These are phyloP conservation scores for Candida sojae DNA, from an alignment of 1,139 yeast genomes.

Conservation along the genomic window DNA sequence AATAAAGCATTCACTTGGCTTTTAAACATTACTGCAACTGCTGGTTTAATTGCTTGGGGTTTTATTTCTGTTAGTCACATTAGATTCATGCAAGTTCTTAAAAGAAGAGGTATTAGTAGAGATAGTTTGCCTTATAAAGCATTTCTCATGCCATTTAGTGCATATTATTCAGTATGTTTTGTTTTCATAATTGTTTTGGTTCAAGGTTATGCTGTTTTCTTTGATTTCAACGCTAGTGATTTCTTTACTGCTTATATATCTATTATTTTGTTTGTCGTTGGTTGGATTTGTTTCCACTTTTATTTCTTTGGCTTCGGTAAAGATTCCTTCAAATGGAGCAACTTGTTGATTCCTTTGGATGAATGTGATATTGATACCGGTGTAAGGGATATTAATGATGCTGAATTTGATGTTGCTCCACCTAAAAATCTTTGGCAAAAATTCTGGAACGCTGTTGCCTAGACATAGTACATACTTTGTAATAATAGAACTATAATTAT, in stretches of 20 bases:
- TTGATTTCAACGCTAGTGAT: conserved; percentile 50
- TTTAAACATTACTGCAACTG: conserved; percentile 75
- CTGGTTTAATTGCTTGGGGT: conserved; percentile 77
- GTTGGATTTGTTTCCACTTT: conserved; percentile 56
- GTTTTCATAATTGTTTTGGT: conserved; percentile 57
- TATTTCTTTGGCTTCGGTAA: conserved; percentile 43
- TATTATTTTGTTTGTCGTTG: conserved; percentile 52
- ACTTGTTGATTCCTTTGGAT: conserved; percentile 44
- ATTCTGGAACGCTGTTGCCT: conserved; percentile 43
- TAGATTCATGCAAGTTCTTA: conserved; percentile 65
- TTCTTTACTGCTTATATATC: conserved; percentile 71
- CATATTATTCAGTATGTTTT: conserved; percentile 57
- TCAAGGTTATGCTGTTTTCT: conserved; percentile 71
- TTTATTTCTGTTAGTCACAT: conserved; percentile 66
- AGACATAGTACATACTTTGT: not conserved
- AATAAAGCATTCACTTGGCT: conserved; percentile 79
- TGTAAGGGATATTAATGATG: conserved; percentile 57
- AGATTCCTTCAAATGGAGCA: conserved; percentile 30
- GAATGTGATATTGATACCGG: conserved; percentile 66
- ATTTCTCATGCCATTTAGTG: conserved; percentile 57
- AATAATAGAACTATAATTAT: too few species aligned
- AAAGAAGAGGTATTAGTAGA: conserved; percentile 58
- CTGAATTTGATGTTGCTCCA: conserved; percentile 50
- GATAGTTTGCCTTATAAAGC: conserved; percentile 75
- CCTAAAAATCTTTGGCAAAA: conserved; percentile 49